phyloP scores from a whole-genome alignment of 106 monocot genomes.

The Ottelia alismoides region DNA sequence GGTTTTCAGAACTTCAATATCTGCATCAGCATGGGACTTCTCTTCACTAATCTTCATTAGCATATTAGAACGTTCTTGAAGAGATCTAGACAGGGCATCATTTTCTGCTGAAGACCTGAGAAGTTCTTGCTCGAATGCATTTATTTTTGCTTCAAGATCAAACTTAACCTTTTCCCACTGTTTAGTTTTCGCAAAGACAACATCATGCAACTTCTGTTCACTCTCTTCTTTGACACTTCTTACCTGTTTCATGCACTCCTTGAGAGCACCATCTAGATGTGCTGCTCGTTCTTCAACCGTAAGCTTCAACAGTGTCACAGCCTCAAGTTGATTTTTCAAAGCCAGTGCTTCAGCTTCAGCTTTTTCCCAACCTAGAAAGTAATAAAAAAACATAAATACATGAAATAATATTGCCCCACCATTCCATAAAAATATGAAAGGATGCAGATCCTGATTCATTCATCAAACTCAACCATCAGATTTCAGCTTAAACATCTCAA shows the following conservation, averaged over 20 bases:
- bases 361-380: constrained; percentile 22
- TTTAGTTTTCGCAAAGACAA: constrained; percentile 18
- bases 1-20: constrained; percentile 18
- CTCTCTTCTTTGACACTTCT: constrained; percentile 24
- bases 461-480: no score
- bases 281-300: constrained; percentile 17
- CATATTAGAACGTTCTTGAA: constrained; percentile 20
- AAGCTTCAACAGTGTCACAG: constrained; percentile 20
- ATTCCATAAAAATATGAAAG: no score
- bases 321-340: constrained; percentile 22
- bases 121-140: constrained; percentile 14
- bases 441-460: no score
- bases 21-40: constrained; percentile 19
- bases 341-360: constrained; percentile 25
- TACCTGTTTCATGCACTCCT: constrained; percentile 27
- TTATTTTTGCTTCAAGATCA: constrained; percentile 20
- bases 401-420: no score
- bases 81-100: constrained; percentile 18
- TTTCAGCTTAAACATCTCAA: no score
- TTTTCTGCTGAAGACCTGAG: constrained; percentile 11
- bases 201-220: constrained; percentile 21
- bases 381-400: no score
- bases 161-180: constrained; percentile 21
- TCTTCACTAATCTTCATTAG: constrained; percentile 17
- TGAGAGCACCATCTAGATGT: constrained; percentile 20